Conservation (phyloP, 2,329 filamentous ascomycete genomes). For the Mycosphaerella arachidis region DNA sequence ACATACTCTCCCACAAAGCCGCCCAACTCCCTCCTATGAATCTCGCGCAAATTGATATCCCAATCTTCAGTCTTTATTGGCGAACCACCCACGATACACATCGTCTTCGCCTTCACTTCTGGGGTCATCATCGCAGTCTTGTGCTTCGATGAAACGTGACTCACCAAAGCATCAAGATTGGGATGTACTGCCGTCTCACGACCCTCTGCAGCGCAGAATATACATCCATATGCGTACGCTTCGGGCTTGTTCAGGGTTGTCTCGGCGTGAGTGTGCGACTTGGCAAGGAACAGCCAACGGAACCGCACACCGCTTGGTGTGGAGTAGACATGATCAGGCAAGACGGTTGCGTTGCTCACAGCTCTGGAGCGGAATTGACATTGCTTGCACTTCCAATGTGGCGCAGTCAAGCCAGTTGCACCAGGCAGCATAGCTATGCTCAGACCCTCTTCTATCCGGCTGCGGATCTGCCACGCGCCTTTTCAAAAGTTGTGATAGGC, state of each 20-base stretch:
- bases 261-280: slow-evolving; percentile 11
- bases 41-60: slow-evolving; percentile 2
- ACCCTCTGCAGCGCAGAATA: slow-evolving; percentile 19
- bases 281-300: slow-evolving; percentile 17
- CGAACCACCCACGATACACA: slow-evolving; percentile 35
- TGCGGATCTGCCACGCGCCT: slow-evolving; percentile 10
- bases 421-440: slow-evolving; percentile 7
- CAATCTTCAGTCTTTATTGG: slow-evolving; percentile 26
- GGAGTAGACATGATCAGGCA: slow-evolving; percentile 10
- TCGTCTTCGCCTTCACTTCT: slow-evolving; percentile 28
- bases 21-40: neutral
- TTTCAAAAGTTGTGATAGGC: slow-evolving; percentile 18
- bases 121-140: slow-evolving; percentile 28
- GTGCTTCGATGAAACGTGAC: slow-evolving; percentile 37
- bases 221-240: slow-evolving; percentile 15
- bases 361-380: slow-evolving; percentile 11
- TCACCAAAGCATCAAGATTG: slow-evolving; percentile 28
- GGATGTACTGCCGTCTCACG: neutral
- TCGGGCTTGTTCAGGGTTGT: neutral
- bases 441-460: slow-evolving; percentile 7
- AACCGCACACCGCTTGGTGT: slow-evolving; percentile 11
- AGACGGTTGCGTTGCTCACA: neutral
- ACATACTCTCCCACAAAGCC: neutral
- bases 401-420: slow-evolving; percentile 2
- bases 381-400: slow-evolving; percentile 14